Percentiles rank a stretch among this genome's conserved stretches.
These are phyloP conservation scores for Peronospora farinosa DNA, from an alignment of 352 stramenopile genomes.

Conservation along the genomic window DNA sequence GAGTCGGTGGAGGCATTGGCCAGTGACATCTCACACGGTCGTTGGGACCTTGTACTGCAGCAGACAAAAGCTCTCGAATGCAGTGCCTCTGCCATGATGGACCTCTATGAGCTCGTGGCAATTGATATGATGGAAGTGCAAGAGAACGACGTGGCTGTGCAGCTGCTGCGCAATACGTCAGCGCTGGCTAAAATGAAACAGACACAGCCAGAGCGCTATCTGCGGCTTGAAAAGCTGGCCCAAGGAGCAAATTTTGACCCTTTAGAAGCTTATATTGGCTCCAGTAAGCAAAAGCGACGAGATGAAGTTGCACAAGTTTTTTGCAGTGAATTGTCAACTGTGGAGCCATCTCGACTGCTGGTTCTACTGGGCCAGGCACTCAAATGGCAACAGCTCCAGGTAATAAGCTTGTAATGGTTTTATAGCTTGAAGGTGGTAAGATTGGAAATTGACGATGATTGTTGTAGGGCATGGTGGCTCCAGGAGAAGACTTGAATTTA, in stretches of 20 bases:
- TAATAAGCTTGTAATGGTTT: conserved; percentile 1
- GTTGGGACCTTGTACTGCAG: conserved; percentile 87
- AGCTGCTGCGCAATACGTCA: conserved; percentile 48
- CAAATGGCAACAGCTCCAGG: conserved; percentile 86
- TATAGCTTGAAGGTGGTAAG: background rate
- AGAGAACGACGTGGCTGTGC: conserved; percentile 68
- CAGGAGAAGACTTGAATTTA: conserved; percentile 72
- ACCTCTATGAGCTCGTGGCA: conserved; percentile 86
- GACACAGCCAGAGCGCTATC: conserved; percentile 44
- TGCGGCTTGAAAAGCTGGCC: conserved; percentile 70
- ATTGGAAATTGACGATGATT: conserved; percentile 1
- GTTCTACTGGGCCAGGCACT: conserved; percentile 84
- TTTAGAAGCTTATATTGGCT: conserved; percentile 54
- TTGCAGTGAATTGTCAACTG: conserved; percentile 60
- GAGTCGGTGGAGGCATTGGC: conserved; percentile 78
- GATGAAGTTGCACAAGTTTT: conserved; percentile 75
- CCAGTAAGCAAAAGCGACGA: conserved; percentile 73
- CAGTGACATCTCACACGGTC: conserved; percentile 70
- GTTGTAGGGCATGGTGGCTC: conserved; percentile 47
- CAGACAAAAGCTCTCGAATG: conserved; percentile 77
- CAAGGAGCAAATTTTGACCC: conserved; percentile 63
- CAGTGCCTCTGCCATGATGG: conserved; percentile 60
- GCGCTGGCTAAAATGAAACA: conserved; percentile 46
- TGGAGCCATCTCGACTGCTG: conserved; percentile 85
- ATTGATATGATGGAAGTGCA: conserved; percentile 86